A percentile compares a stretch with the other conserved stretches of the same genome.
These are phyloP conservation scores for Didymella exigua DNA, from an alignment of 2,329 filamentous ascomycete genomes.

Conservation along the genomic window DNA sequence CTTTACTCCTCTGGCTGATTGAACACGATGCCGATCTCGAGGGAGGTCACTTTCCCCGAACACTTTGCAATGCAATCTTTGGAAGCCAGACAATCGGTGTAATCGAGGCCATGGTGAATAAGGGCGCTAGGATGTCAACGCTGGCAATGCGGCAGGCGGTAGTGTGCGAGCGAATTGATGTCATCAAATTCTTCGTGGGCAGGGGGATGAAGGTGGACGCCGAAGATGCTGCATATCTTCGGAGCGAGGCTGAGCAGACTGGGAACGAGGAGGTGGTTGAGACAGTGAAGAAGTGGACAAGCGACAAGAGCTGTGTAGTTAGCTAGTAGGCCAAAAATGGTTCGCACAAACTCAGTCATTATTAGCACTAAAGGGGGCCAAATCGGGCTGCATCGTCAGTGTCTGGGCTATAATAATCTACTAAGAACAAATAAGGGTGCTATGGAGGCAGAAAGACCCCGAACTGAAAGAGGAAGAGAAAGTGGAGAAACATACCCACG, in stretches of 20 bases:
- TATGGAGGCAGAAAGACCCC: too few relatives aligned
- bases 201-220: background rate
- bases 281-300: background rate
- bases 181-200: conserved; percentile 6
- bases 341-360: background rate
- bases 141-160: conserved; percentile 9
- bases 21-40: conserved; percentile 13
- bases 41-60: background rate
- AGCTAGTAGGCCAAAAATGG: background rate
- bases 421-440: too few relatives aligned
- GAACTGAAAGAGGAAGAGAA: too few relatives aligned
- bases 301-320: background rate
- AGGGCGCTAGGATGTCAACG: conserved; percentile 2
- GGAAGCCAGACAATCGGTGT: conserved; percentile 7
- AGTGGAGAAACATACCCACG: too few relatives aligned
- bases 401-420: too few relatives aligned
- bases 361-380: too few relatives aligned
- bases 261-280: conserved; percentile 1
- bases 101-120: conserved; percentile 12
- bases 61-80: conserved; percentile 2
- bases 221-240: conserved; percentile 1
- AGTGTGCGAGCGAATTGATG: conserved; percentile 9
- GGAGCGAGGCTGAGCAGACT: conserved; percentile 8
- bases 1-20: conserved; percentile 9
- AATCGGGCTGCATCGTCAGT: too few relatives aligned